Conservation (phyloP, 2,329 filamentous ascomycete genomes). For the Aciculosporium take region DNA sequence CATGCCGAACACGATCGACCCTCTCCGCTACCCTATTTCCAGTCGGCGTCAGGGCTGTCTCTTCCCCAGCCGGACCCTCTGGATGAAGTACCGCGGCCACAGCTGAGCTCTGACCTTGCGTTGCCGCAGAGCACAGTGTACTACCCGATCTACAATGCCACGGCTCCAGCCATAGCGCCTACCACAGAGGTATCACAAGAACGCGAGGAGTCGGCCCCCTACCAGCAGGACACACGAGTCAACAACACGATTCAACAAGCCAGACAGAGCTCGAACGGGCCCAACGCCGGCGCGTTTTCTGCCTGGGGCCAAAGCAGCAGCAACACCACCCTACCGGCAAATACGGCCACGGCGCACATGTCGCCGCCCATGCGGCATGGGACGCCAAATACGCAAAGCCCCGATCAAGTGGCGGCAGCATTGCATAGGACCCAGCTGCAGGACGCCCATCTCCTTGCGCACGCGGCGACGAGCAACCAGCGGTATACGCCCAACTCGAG, state of each 20-base stretch:
- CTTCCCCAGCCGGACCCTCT: conserved; percentile 13
- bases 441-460: conserved; percentile 5
- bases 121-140: conserved; percentile 10
- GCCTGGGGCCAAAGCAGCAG: conserved; percentile 1
- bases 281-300: background rate
- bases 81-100: conserved; percentile 1
- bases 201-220: background rate
- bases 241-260: background rate
- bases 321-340: background rate
- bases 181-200: background rate
- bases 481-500: conserved; percentile 13
- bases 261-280: background rate
- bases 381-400: background rate
- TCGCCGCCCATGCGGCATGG: conserved; percentile 1
- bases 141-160: conserved; percentile 7
- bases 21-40: conserved; percentile 15
- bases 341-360: background rate
- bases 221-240: background rate
- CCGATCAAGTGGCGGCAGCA: background rate
- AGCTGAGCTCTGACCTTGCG: conserved; percentile 5
- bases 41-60: conserved; percentile 13
- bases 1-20: conserved; percentile 9
- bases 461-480: conserved; percentile 7
- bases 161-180: background rate
- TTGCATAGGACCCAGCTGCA: conserved; percentile 4